phyloP scores from a whole-genome alignment of 257 asterid genomes.

The Salvia splendens region DNA sequence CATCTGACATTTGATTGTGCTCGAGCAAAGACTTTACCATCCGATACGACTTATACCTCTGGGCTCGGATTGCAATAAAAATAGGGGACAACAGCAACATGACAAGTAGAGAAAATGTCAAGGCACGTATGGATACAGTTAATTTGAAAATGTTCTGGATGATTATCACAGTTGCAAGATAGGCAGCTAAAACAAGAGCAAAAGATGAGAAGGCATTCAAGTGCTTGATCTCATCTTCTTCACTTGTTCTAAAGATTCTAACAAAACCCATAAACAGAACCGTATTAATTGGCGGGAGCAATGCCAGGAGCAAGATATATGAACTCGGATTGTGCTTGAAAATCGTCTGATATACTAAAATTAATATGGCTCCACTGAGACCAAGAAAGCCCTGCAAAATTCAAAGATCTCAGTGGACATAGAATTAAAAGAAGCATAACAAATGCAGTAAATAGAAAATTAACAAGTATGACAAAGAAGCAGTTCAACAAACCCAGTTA shows the following conservation, averaged over 20 bases:
- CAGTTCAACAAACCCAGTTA: slow-evolving; percentile 7
- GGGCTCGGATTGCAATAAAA: slow-evolving; percentile 53
- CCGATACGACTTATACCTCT: slow-evolving; percentile 56
- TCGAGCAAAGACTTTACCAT: slow-evolving; percentile 66
- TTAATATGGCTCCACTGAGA: slow-evolving; percentile 61
- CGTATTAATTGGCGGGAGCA: slow-evolving; percentile 51
- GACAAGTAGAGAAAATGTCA: slow-evolving; percentile 49
- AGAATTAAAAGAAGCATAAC: slow-evolving; percentile 10
- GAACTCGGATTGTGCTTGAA: slow-evolving; percentile 58
- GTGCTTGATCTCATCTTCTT: slow-evolving; percentile 69
- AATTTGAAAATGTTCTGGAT: slow-evolving; percentile 53
- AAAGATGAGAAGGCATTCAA: slow-evolving; percentile 60
- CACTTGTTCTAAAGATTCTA: slow-evolving; percentile 50
- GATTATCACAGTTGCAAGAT: slow-evolving; percentile 67
- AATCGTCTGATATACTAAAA: slow-evolving; percentile 55
- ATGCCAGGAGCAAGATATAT: slow-evolving; percentile 47
- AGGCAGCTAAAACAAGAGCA: slow-evolving; percentile 68
- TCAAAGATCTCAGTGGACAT: slow-evolving; percentile 5
- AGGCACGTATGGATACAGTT: slow-evolving; percentile 40
- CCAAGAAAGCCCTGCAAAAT: slow-evolving; percentile 59
- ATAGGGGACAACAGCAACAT: slow-evolving; percentile 63
- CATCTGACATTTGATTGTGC: slow-evolving; percentile 55
- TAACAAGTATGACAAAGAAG: slow-evolving; percentile 15
- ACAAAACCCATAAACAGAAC: slow-evolving; percentile 75
- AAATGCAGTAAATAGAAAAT: slow-evolving; percentile 12